Percentiles rank a stretch among this genome's conserved stretches.
These are phyloP conservation scores for Candida succiphila DNA, from an alignment of 805 yeast genomes.

Conservation along the genomic window DNA sequence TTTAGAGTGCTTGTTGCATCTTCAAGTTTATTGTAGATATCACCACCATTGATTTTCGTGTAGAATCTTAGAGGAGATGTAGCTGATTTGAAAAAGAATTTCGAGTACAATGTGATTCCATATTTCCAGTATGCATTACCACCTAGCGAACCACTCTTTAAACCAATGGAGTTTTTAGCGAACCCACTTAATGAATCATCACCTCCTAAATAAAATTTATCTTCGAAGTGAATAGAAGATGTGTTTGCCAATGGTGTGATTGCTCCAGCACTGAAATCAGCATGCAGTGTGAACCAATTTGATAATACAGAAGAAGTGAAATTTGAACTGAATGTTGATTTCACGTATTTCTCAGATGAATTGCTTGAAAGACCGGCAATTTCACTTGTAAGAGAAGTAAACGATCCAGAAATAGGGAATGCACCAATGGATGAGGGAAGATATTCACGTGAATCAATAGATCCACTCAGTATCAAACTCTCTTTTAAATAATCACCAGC, in stretches of 20 bases:
- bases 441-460: conserved; percentile 32
- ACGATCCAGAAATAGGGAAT: conserved; percentile 37
- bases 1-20: conserved; percentile 1
- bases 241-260: conserved; percentile 24
- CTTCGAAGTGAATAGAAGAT: conserved; percentile 49
- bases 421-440: conserved; percentile 21
- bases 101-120: conserved; percentile 31
- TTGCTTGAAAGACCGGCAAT: conserved; percentile 23
- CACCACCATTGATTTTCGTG: conserved; percentile 51
- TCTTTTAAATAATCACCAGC: conserved; percentile 59
- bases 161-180: conserved; percentile 56
- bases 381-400: conserved; percentile 33
- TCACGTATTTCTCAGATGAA: conserved; percentile 24
- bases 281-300: conserved; percentile 37
- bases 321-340: conserved; percentile 22
- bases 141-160: conserved; percentile 51
- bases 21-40: conserved; percentile 24
- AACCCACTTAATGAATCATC: conserved; percentile 65
- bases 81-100: conserved; percentile 48
- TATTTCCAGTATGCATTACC: conserved; percentile 40
- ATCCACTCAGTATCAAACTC: conserved; percentile 33
- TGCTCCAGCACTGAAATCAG: conserved; percentile 45
- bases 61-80: conserved; percentile 14
- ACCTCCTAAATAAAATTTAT: conserved; percentile 80
- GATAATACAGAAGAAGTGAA: conserved; percentile 30